A percentile compares a stretch with the other conserved stretches of the same genome.
These are phyloP conservation scores for Bonia amplexicaulis DNA, from an alignment of 176 grass and related monocot genomes.

Conservation along the genomic window DNA sequence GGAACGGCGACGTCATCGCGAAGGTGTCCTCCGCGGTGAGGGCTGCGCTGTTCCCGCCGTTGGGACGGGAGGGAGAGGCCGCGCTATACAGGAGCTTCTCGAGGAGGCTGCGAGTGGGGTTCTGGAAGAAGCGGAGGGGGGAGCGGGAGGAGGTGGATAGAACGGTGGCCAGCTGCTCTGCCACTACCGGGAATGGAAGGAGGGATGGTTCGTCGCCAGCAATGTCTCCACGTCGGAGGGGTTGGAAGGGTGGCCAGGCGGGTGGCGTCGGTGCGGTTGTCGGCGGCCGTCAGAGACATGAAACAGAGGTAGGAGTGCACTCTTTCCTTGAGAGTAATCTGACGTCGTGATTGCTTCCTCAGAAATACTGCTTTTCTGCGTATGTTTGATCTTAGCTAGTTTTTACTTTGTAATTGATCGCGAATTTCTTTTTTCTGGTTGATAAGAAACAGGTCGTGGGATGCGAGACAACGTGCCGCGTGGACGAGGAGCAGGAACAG, in stretches of 20 bases:
- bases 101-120: constrained; percentile 22
- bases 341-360: not conserved
- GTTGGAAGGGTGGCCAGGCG: not conserved
- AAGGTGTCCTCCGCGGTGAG: constrained; percentile 47
- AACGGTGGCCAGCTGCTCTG: constrained; percentile 15
- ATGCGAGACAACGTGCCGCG: constrained; percentile 11
- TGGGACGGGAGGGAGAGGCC: constrained; percentile 6
- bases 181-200: not conserved
- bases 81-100: constrained; percentile 31
- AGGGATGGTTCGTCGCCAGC: not conserved
- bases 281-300: not conserved
- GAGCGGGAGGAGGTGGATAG: constrained; percentile 12
- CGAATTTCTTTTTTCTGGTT: not conserved
- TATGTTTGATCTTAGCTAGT: not conserved
- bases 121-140: constrained; percentile 49
- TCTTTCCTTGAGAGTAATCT: not conserved
- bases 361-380: not conserved
- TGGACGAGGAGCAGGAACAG: constrained; percentile 30
- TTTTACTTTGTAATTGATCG: not conserved
- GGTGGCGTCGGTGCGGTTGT: not conserved
- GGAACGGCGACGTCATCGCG: constrained; percentile 33
- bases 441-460: not conserved
- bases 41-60: constrained; percentile 30
- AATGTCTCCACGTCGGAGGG: constrained; percentile 18
- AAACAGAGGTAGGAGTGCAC: constrained; percentile 1